These are phyloP conservation scores for Beauveria medogensis DNA, from an alignment of 2,329 filamentous ascomycete species.

Conservation along the genomic window DNA sequence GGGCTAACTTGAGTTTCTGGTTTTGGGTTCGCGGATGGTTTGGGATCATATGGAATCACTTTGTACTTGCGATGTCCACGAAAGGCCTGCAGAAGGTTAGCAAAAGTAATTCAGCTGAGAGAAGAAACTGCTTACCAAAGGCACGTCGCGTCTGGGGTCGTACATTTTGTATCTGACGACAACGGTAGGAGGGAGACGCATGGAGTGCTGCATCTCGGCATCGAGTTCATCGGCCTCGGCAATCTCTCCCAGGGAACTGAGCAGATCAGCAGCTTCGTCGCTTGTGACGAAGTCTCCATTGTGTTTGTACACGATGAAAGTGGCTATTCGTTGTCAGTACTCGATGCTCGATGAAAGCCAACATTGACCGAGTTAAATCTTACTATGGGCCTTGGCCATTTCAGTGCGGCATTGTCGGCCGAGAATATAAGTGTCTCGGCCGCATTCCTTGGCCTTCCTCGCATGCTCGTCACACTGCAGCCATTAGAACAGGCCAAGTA, in stretches of 20 bases:
- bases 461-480: conserved; percentile 38
- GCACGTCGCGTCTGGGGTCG: conserved; percentile 41
- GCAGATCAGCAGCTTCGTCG: conserved; percentile 35
- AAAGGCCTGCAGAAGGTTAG: conserved; percentile 21
- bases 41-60: conserved; percentile 21
- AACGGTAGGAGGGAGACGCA: conserved; percentile 31
- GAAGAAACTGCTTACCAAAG: conserved; percentile 31
- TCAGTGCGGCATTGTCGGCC: conserved; percentile 53
- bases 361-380: conserved; percentile 20
- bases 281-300: conserved; percentile 28
- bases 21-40: conserved; percentile 15
- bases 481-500: conserved; percentile 18
- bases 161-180: conserved; percentile 44
- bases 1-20: conserved; percentile 12
- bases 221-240: conserved; percentile 29
- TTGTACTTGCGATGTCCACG: conserved; percentile 17
- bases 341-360: conserved; percentile 16
- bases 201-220: conserved; percentile 22
- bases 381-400: conserved; percentile 51
- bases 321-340: conserved; percentile 27
- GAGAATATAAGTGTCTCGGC: conserved; percentile 40
- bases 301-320: conserved; percentile 38
- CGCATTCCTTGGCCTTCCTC: conserved; percentile 36
- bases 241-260: conserved; percentile 38
- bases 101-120: neutral